Base-by-base conservation (phyloP, 2,329 filamentous ascomycete genomes). In the Fusarium pseudograminearum region DNA sequence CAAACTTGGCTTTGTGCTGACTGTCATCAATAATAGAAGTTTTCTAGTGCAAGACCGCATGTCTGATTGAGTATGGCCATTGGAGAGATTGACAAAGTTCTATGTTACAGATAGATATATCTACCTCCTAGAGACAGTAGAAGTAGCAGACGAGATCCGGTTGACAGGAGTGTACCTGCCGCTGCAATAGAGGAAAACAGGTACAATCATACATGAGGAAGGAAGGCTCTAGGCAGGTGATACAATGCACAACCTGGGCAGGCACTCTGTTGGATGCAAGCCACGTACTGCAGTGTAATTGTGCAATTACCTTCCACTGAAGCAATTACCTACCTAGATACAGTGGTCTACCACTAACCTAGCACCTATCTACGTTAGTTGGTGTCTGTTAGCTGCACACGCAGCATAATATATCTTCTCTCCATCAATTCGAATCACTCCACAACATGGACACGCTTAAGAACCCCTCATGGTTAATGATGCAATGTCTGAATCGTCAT, bases 1-100 rank as follows among this genome's bases (percentile, higher is more conserved):
- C 20, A 55, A 51, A 38, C 30, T 22, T 52, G 34, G 20, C 28
- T 52, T 10, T 51, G 42, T 57, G 52, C 12, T 65, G 16, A 8
- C 9, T 50, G 33, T 33, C 38, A 20, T 52, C 28, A 18, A 51
- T 22, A 16, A 42, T 18, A 9, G 16, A 26, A 11, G 14, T 16
- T 26, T 51, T 44, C 26, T 18, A 26, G 40, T 26, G 18, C 16
- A 22, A 33, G 33, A n/a, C n/a, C 24, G 11, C 2, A 30, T 48
- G 42, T 18, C n/a, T 24, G 26, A 12, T 26, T 8, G 18, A 61
- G 47, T 20, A 34, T 31, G 20, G 33, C 9, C 8, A 18, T 41
- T 12, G 26, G 22, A 18, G 33, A 16, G 12, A n/a, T 30, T n/a
- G 56, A 30, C 22, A 10, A 52, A 38, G 33, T 16, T 22, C 9